Conservation (phyloP, 441 rosid species). For the Populus hybrid region DNA sequence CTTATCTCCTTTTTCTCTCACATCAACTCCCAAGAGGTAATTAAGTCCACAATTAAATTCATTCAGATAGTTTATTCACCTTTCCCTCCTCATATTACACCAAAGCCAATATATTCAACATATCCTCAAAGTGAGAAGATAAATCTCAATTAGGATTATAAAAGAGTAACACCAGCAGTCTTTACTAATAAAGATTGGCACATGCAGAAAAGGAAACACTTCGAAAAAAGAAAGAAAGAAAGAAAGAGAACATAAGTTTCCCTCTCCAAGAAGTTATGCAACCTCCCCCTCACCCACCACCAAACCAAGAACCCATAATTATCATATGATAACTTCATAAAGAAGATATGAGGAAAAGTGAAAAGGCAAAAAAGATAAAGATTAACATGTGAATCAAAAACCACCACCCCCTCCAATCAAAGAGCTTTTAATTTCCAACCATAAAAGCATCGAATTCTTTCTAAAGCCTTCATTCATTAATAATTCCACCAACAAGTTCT, state of each 20-base stretch:
- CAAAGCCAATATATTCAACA: not conserved
- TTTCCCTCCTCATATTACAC: not conserved
- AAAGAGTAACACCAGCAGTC: not conserved
- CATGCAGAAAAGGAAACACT: not conserved
- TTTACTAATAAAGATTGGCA: not conserved
- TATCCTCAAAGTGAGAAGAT: not conserved
- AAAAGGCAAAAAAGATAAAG: slow-evolving; percentile 9
- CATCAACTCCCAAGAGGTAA: not conserved
- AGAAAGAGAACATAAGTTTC: not conserved
- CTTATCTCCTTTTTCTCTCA: not conserved
- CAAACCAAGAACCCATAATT: slow-evolving; percentile 7
- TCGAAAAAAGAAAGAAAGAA: not conserved
- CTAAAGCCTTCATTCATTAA: not conserved
- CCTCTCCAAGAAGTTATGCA: not conserved
- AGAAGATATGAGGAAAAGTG: slow-evolving; percentile 22
- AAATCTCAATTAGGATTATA: not conserved
- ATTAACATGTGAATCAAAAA: slow-evolving; percentile 30
- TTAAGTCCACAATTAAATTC: not conserved
- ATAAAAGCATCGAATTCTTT: slow-evolving; percentile 17
- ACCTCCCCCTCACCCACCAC: slow-evolving; percentile 15
- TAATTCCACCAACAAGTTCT: slow-evolving; percentile 20
- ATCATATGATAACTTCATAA: slow-evolving; percentile 27
- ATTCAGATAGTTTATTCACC: not conserved
- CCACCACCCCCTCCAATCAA: slow-evolving; percentile 23
- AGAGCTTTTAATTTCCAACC: slow-evolving; percentile 3